Evolutionary conservation across 2,329 filamentous ascomycete species (phyloP), one percentile per base, ranked within the genome.

Genomic region (Fusarium neocosmosporiellum): DNA sequence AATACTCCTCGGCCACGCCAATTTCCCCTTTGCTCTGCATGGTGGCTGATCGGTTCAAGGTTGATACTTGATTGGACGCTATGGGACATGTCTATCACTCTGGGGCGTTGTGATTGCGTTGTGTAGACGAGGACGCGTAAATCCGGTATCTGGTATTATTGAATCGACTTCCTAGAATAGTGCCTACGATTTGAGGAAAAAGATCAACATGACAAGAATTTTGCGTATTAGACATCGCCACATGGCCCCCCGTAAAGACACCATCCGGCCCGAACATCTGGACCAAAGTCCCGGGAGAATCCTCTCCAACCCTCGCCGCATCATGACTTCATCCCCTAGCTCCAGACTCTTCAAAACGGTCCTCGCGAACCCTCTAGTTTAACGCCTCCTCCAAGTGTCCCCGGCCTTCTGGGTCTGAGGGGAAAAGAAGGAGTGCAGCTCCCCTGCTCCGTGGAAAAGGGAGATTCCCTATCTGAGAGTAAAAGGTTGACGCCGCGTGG

Each of bases 401-500:
- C n/a, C n/a, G n/a, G n/a, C n/a, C n/a, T n/a, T n/a, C n/a, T n/a
- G n/a, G n/a, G n/a, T n/a, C 14, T 24, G 33, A 57, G 20, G 33
- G 20, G 8, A 36, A 24, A 27, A 24, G 33, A 43, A 36, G 20
- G 33, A 20, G 31, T 14, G 5, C 34, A 36, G 31, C 7, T 18
- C 13, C 11, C 18, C 20, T n/a, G 16, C 31, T 33, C 20, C 22
- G 54, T 39, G 54, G 54, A 29, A 50, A 46, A 61, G 16, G 14
- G 59, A 16, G 59, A 39, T n/a, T 24, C 59, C 22, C 41, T 46
- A 7, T 16, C 24, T 36, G 34, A 22, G 34, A 27, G 46, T 14
- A 14, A 27, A 64, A 73, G 63, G 13, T 61, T 65, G 48, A 67
- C 71, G 71, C 71, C 71, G 39, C 67, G 7, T 50, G 34, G 60